These are phyloP conservation scores for Rhodotorula diobovata DNA, from an alignment of 768 basidiomycete genomes.

Conservation along the genomic window DNA sequence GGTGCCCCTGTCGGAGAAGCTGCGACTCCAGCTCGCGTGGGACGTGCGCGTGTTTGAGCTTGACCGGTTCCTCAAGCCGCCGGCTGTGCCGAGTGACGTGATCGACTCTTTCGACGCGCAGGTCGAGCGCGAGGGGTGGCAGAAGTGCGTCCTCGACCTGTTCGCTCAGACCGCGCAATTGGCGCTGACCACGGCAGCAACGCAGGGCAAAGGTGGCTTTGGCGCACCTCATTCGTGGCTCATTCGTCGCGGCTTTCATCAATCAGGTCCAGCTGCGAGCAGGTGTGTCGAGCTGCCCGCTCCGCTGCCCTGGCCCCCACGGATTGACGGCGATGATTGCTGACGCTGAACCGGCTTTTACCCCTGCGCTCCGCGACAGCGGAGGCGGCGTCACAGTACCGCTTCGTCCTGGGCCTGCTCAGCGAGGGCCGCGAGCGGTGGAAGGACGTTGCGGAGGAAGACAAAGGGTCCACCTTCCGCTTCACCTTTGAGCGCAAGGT, in stretches of 20 bases:
- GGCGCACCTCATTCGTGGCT: slow-evolving; percentile 16
- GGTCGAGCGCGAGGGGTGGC: slow-evolving; percentile 12
- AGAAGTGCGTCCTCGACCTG: not conserved
- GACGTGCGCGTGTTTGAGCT: slow-evolving; percentile 1
- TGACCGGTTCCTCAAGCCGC: not conserved
- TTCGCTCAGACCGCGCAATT: too few species aligned
- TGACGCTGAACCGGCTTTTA: not conserved
- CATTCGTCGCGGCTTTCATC: slow-evolving; percentile 17
- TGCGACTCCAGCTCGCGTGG: slow-evolving; percentile 11
- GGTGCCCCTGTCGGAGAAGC: slow-evolving; percentile 17
- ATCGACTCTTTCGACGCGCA: not conserved
- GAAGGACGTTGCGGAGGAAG: slow-evolving; percentile 12
- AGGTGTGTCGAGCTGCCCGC: not conserved
- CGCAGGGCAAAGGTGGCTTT: slow-evolving; percentile 2
- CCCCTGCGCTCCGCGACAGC: not conserved
- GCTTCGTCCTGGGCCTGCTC: slow-evolving; percentile 16
- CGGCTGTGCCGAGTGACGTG: slow-evolving; percentile 9
- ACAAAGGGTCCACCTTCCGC: slow-evolving; percentile 14
- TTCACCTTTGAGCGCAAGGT: slow-evolving; percentile 30
- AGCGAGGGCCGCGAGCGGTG: slow-evolving; percentile 9
- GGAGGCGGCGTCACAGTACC: slow-evolving; percentile 14
- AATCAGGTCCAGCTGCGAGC: slow-evolving; percentile 13
- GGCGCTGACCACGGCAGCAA: too few species aligned
- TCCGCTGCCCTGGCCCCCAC: too few species aligned
- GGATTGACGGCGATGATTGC: too few species aligned